phyloP scores from a whole-genome alignment of 805 yeast genomes.

The Saturnispora halmiae region DNA sequence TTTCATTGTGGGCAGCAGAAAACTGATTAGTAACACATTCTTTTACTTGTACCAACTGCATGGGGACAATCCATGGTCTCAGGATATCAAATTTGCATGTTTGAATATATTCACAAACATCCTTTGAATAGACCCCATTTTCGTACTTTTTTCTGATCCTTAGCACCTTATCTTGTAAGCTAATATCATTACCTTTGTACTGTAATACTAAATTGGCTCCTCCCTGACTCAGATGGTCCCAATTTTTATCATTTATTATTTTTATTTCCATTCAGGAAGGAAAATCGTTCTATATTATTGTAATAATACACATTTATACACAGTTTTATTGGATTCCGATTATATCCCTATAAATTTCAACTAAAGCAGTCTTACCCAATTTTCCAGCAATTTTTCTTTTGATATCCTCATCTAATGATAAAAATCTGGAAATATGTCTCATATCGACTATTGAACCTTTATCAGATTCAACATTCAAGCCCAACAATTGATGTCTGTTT shows the following conservation, averaged over 20 bases:
- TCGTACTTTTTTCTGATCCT: slow-evolving; percentile 28
- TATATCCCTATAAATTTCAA: slow-evolving; percentile 62
- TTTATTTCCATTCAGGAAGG: background rate
- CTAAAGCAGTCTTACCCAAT: slow-evolving; percentile 47
- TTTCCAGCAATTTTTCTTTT: slow-evolving; percentile 46
- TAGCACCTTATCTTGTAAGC: slow-evolving; percentile 31
- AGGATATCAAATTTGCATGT: slow-evolving; percentile 12
- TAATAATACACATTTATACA: background rate
- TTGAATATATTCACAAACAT: slow-evolving; percentile 34
- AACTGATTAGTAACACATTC: background rate
- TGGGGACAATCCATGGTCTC: slow-evolving; percentile 14
- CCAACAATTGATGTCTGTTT: slow-evolving; percentile 62
- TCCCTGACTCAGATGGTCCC: slow-evolving; percentile 40
- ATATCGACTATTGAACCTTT: slow-evolving; percentile 60
- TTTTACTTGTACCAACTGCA: slow-evolving; percentile 1
- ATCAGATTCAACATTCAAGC: slow-evolving; percentile 72
- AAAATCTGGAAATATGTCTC: slow-evolving; percentile 45
- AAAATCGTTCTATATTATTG: no score
- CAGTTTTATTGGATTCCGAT: slow-evolving; percentile 22
- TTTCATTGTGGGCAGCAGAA: slow-evolving; percentile 14
- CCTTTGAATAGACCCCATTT: slow-evolving; percentile 32
- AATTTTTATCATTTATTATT: slow-evolving; percentile 14
- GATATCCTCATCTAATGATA: slow-evolving; percentile 47
- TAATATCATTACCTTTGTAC: slow-evolving; percentile 30
- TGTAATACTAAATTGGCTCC: slow-evolving; percentile 40